These are phyloP conservation scores for Mycena venus DNA, from an alignment of 768 basidiomycete species.

Conservation along the genomic window DNA sequence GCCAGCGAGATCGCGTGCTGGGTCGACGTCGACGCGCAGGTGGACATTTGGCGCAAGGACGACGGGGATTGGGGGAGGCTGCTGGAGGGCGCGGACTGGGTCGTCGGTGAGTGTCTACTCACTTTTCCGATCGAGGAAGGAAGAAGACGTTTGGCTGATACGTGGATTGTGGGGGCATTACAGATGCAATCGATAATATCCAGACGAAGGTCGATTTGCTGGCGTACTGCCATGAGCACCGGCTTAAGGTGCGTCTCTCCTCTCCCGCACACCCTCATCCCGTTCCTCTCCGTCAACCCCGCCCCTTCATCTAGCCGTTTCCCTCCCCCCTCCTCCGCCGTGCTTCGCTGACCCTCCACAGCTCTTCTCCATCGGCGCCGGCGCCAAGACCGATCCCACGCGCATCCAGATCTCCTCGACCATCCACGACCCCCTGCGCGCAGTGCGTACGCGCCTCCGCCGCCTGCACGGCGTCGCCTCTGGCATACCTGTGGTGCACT, in stretches of 20 bases:
- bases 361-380: slow-evolving; percentile 90
- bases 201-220: slow-evolving; percentile 96
- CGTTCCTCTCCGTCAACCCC: too few relatives aligned
- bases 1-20: slow-evolving; percentile 85
- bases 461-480: slow-evolving; percentile 71
- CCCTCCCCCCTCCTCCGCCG: too few relatives aligned
- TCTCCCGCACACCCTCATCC: too few relatives aligned
- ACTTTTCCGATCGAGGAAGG: too few relatives aligned
- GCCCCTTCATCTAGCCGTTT: too few relatives aligned
- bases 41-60: slow-evolving; percentile 91
- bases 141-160: too few relatives aligned
- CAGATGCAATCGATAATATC: slow-evolving; percentile 98
- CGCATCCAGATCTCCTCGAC: slow-evolving; percentile 94
- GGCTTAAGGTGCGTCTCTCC: too few relatives aligned
- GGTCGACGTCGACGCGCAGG: slow-evolving; percentile 86
- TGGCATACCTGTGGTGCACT: slow-evolving; percentile 92
- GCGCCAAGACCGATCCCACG: slow-evolving; percentile 95
- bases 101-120: slow-evolving; percentile 71
- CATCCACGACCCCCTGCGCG: slow-evolving; percentile 92
- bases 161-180: too few relatives aligned
- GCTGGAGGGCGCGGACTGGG: slow-evolving; percentile 92
- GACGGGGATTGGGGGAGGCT: slow-evolving; percentile 78
- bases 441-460: slow-evolving; percentile 85
- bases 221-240: slow-evolving; percentile 84
- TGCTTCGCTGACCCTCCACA: too few relatives aligned